Evolutionary conservation across 1,139 yeast species (phyloP), one percentile per base, ranked within the genome.

Genomic region (Lodderomyces jiufengensis): DNA sequence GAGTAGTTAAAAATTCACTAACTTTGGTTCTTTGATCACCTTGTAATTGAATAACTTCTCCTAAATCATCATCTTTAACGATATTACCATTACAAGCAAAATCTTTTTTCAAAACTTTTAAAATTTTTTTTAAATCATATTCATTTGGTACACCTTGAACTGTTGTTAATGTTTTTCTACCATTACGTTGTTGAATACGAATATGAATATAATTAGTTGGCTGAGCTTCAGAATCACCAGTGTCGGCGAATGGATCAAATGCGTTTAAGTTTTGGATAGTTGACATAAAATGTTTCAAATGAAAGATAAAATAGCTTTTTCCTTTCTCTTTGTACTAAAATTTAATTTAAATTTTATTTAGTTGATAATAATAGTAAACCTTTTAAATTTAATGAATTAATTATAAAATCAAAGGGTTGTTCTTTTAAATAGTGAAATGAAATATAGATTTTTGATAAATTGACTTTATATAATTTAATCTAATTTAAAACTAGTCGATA

Each of bases 151-250:
- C 78, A 59, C 98, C 98, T 73, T 92, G 97, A 45, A 92, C 97
- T 29, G 98, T 92, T 50, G 98, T 92, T 65, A 92, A 80, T 49
- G 98, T 92, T 73, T 92, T 92, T 73, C 98, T 90, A 65, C 98
- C 98, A 76, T 92, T 92, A 78, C 98, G 94, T 74, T 92, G 98
- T 72, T 92, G 98, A 63, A 94, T 90, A 78, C 98, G 95, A 63
- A 92, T 88, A 70, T 90, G 98, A 65, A 92, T 86, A 72, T 88
- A 87, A 73, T 86, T 88, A 46, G 95, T 82, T 59, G 95, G 84
- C 72, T 90, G 94, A 55, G 95, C 85, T 67, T 90, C 97, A 72
- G 94, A 95, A 80, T 92, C 97, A 76, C 97, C 97, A 70, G 97
- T 90, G 70, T 92, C 98, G 81, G 97, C 97, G 82, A 92, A 92